Conservation (phyloP, 129 eudicot genomes). For the Glebionis coronaria region DNA sequence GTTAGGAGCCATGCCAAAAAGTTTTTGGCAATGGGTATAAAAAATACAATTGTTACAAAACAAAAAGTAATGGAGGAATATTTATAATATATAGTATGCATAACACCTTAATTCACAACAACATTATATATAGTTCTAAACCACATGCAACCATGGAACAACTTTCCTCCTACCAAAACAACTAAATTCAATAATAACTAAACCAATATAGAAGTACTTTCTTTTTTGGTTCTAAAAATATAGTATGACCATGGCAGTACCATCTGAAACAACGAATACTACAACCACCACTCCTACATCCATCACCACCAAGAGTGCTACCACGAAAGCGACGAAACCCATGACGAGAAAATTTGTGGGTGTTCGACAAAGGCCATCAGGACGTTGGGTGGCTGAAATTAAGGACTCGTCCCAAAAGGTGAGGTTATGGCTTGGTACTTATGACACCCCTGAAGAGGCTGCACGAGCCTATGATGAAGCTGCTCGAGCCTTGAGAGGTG, state of each 20-base stretch:
- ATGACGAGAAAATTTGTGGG: conserved; percentile 51
- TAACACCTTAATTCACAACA: conserved; percentile 12
- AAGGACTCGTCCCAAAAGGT: conserved; percentile 81
- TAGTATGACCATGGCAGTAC: conserved; percentile 35
- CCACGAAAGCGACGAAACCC: conserved; percentile 34
- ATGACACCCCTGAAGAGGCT: conserved; percentile 80
- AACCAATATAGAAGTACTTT: not conserved
- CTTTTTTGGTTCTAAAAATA: not conserved
- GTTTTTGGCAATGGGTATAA: conserved; percentile 9
- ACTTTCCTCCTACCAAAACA: conserved; percentile 29
- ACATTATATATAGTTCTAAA: conserved; percentile 37
- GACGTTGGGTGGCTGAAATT: conserved; percentile 89
- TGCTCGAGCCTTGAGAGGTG: conserved; percentile 75
- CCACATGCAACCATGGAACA: conserved; percentile 39
- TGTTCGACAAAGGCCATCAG: conserved; percentile 79
- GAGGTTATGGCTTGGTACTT: conserved; percentile 77
- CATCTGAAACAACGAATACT: conserved; percentile 38
- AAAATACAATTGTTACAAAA: not conserved
- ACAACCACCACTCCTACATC: conserved; percentile 25
- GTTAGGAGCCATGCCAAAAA: conserved; percentile 31
- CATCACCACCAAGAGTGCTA: conserved; percentile 18
- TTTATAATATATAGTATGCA: conserved; percentile 25
- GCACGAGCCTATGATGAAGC: conserved; percentile 88
- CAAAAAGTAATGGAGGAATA: conserved; percentile 45
- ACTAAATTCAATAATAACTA: not conserved